phyloP scores from a whole-genome alignment of 306 rosid genomes.

The peach (Prunus persica) region DNA sequence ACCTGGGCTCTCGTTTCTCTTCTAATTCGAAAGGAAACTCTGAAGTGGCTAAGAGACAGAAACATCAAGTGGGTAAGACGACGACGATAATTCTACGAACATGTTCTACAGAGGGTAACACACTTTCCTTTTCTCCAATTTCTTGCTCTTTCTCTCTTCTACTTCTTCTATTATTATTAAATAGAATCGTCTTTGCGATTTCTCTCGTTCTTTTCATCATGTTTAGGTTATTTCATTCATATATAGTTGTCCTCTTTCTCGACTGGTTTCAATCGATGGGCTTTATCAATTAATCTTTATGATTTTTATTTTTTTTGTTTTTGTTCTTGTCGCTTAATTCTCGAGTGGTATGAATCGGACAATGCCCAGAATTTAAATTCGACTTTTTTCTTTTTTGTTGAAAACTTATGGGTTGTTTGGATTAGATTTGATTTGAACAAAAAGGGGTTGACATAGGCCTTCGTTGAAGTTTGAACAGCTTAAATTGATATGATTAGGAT shows the following conservation, averaged over 20 bases:
- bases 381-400: background rate
- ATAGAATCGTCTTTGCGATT: background rate
- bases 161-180: background rate
- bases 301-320: too few species aligned
- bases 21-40: background rate
- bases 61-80: background rate
- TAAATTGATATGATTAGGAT: background rate
- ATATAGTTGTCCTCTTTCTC: background rate
- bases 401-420: background rate
- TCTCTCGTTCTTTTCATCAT: background rate
- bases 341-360: background rate
- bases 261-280: too few species aligned
- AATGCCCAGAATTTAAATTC: background rate
- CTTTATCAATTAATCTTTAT: background rate
- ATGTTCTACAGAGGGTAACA: conserved; percentile 63
- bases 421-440: background rate
- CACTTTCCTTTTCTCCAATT: background rate
- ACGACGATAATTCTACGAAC: background rate
- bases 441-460: background rate
- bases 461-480: background rate
- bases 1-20: too few species aligned
- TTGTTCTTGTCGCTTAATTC: background rate
- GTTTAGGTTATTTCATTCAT: conserved; percentile 9
- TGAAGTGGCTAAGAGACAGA: background rate
- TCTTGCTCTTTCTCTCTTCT: background rate